These are phyloP conservation scores for Paxillus ammoniavirescens DNA, from an alignment of 768 basidiomycete genomes.

Conservation along the genomic window DNA sequence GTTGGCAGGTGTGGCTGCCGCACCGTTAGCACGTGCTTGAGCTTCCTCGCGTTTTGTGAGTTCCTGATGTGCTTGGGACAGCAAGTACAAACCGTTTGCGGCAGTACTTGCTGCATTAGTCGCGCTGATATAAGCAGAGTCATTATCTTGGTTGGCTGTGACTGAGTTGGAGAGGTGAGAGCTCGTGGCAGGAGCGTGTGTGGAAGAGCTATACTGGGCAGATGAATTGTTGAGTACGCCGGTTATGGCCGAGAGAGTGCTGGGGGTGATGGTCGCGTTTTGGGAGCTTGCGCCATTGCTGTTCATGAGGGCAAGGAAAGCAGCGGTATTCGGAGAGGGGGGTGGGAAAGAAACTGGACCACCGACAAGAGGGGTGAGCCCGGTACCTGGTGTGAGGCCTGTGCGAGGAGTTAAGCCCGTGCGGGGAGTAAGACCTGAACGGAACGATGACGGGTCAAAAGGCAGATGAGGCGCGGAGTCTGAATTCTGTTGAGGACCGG, in stretches of 20 bases:
- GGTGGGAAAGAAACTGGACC: conserved; percentile 78
- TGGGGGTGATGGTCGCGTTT: conserved; percentile 57
- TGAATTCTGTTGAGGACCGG: conserved; percentile 67
- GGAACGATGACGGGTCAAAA: conserved; percentile 73
- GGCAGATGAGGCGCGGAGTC: conserved; percentile 35
- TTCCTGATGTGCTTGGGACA: conserved; percentile 95
- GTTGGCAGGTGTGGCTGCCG: conserved; percentile 29
- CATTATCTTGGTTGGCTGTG: conserved; percentile 34
- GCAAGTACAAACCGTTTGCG: conserved; percentile 90
- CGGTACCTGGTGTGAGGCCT: conserved; percentile 72
- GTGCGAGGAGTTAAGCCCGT: conserved; percentile 87
- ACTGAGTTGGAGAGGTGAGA: conserved; percentile 36
- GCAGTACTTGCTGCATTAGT: conserved; percentile 65
- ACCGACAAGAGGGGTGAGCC: conserved; percentile 77
- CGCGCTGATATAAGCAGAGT: conserved; percentile 39
- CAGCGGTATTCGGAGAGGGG: conserved; percentile 84
- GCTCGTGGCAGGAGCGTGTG: conserved; percentile 33
- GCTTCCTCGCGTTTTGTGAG: conserved; percentile 93
- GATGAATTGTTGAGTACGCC: conserved; percentile 59
- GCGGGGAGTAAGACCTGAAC: conserved; percentile 84
- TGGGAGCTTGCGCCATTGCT: conserved; percentile 39
- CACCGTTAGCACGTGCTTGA: conserved; percentile 55
- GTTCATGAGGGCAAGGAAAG: conserved; percentile 90
- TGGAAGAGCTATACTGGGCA: conserved; percentile 24
- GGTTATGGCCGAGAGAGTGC: conserved; percentile 60